phyloP scores from a whole-genome alignment of 805 yeast genomes.

The Pichia eremophila region DNA sequence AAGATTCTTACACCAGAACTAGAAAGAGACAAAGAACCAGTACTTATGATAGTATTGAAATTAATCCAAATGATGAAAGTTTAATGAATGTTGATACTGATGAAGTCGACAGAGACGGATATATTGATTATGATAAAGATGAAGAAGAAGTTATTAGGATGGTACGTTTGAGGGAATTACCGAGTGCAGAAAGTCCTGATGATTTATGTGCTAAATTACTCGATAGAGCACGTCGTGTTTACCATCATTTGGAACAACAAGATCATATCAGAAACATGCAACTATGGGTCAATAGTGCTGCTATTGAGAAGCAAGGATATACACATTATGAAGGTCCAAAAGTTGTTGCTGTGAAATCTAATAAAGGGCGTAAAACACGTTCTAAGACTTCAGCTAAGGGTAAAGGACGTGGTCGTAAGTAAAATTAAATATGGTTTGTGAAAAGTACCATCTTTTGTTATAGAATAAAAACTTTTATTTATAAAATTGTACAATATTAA shows the following conservation, averaged over 20 bases:
- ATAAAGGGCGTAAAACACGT: conserved; percentile 4
- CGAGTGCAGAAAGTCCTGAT: not conserved
- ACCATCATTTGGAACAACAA: not conserved
- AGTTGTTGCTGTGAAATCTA: conserved; percentile 10
- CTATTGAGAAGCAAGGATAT: conserved; percentile 41
- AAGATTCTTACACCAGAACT: conserved; percentile 19
- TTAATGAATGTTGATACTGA: not conserved
- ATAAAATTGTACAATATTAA: too few relatives aligned
- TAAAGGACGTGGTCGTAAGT: not conserved
- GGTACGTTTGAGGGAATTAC: not conserved
- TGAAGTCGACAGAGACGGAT: not conserved
- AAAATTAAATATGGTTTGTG: too few relatives aligned
- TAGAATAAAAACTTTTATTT: too few relatives aligned
- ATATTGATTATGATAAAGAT: conserved; percentile 8
- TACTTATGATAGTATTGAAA: not conserved
- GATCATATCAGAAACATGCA: conserved; percentile 11
- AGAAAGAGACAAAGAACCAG: conserved; percentile 23
- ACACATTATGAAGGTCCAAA: conserved; percentile 46
- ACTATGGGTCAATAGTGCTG: conserved; percentile 51
- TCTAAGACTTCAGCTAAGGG: not conserved
- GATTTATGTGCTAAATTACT: not conserved
- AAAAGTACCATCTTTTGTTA: too few relatives aligned
- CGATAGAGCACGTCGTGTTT: conserved; percentile 1
- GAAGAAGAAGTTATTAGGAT: conserved; percentile 14
- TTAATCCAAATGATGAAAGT: not conserved